Evolutionary conservation across 257 asterid species (phyloP).

Genomic region (Primulina huaijiensis): DNA sequence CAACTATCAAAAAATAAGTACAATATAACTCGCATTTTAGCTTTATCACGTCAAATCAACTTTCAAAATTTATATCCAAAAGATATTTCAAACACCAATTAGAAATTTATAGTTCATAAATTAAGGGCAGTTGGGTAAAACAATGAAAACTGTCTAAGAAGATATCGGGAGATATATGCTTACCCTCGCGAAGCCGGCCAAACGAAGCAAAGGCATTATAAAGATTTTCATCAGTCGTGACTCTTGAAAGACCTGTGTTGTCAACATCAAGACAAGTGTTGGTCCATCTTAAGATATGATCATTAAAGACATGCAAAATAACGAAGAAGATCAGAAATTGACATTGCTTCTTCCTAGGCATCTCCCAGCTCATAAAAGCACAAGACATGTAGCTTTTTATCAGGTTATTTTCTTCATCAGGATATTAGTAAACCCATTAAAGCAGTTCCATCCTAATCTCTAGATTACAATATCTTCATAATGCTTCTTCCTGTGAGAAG

Average conservation of each 20-base stretch:
- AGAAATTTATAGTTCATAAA: too few species aligned
- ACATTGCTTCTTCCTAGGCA: too few species aligned
- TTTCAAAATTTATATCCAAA: background rate
- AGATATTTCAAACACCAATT: too few species aligned
- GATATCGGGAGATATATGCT: slow-evolving; percentile 7
- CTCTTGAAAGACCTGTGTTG: slow-evolving; percentile 76
- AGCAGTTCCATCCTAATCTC: too few species aligned
- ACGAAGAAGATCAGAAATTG: background rate
- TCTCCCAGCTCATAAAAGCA: background rate
- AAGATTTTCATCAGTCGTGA: slow-evolving; percentile 68
- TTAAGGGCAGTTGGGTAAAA: background rate
- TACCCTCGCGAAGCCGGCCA: slow-evolving; percentile 79
- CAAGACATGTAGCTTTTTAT: background rate
- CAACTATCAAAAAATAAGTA: too few species aligned
- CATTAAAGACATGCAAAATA: slow-evolving; percentile 1
- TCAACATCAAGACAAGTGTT: slow-evolving; percentile 8
- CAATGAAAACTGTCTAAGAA: background rate
- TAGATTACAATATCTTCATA: too few species aligned
- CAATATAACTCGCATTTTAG: too few species aligned
- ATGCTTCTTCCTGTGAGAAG: too few species aligned
- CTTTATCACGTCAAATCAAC: too few species aligned
- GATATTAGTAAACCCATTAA: background rate
- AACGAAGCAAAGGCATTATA: slow-evolving; percentile 68
- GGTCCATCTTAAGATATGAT: slow-evolving; percentile 7
- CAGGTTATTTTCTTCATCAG: background rate